Base-by-base conservation (phyloP, 2,329 filamentous ascomycete species). In the Samsoniella hepiali region DNA sequence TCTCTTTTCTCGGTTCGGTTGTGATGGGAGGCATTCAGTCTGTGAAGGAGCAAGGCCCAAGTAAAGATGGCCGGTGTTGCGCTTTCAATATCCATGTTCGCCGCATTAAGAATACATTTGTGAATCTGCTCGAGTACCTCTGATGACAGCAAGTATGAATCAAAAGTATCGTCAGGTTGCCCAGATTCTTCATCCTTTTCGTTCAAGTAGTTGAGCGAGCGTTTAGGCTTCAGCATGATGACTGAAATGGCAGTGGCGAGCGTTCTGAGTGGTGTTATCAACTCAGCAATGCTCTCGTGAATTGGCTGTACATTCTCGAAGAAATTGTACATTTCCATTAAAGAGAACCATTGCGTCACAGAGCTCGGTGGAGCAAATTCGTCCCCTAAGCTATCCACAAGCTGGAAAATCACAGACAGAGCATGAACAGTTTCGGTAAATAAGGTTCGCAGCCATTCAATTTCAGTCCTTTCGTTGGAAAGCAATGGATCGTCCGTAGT, bases 11-110 rank as follows among this genome's bases (percentile, higher is more conserved):
- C 87, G 45, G 84, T 85, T 53, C 88, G 81, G 58, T 80, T 81
- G 63, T 85, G 81, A 67, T 87, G 89, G 13, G 84, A 84, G 49
- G 85, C 77, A 67, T 86, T 85, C 77, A 95, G 86, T 32, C 84
- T 82, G 69, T 90, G 85, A 10, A 93, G 80, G 32, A 97, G 84
- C 55, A 94, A 79, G 4, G 88, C 87, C 93, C 93, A 98, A 3
- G 90, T 86, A 68, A 96, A 90, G 27, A 91, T 83, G 22, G 91
- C 86, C 1, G 91, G 91, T 62, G 85, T 87, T 27, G 90, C 90
- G 42, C 85, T 85, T 44, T 81, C 78, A n/a, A 85, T 80, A 17
- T 82, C 82, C 27, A 76, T 72, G 34, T 81, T 81, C 13, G 86
- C 83, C 8, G 87, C 85, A 62, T 81, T 78, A 31, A 88, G 76